These are phyloP conservation scores for Pythium vanterpoolii DNA, from an alignment of 352 stramenopile genomes.

Conservation along the genomic window DNA sequence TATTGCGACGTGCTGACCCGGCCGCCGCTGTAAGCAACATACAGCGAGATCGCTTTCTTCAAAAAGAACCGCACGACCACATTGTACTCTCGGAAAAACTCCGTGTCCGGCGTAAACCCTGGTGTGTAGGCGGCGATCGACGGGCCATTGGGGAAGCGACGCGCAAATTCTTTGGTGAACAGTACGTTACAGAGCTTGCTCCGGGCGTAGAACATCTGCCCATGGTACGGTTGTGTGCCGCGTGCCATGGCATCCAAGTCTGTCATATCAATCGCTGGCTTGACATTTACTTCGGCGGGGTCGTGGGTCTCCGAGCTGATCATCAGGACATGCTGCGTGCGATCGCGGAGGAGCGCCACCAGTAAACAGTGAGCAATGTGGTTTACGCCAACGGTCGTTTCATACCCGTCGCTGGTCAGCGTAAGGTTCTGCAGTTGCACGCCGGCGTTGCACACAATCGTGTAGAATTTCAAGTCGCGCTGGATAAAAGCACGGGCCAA, in stretches of 20 bases:
- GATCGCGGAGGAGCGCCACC: conserved; percentile 16
- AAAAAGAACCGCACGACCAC: conserved; percentile 4
- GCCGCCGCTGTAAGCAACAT: not conserved
- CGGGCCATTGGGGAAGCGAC: conserved; percentile 13
- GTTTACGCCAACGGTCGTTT: conserved; percentile 39
- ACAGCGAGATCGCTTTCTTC: conserved; percentile 9
- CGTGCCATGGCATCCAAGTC: conserved; percentile 3
- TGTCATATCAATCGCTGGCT: conserved; percentile 1
- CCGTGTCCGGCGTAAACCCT: conserved; percentile 24
- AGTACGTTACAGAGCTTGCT: conserved; percentile 25
- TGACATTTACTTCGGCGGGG: not conserved
- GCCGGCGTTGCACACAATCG: conserved; percentile 43
- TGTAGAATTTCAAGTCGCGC: conserved; percentile 22
- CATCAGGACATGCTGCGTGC: conserved; percentile 10
- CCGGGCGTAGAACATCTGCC: conserved; percentile 3
- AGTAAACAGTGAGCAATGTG: conserved; percentile 42
- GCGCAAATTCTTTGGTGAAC: conserved; percentile 16
- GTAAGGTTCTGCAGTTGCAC: conserved; percentile 22
- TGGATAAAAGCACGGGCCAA: conserved; percentile 19
- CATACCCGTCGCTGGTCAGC: conserved; percentile 32
- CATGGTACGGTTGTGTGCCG: conserved; percentile 2
- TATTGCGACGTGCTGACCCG: conserved; percentile 22
- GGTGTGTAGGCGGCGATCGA: conserved; percentile 28
- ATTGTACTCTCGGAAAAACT: conserved; percentile 18
- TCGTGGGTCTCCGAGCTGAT: conserved; percentile 15